These are phyloP conservation scores for Rachicladosporium sp. DNA, from an alignment of 2,329 filamentous ascomycete species.

Conservation along the genomic window DNA sequence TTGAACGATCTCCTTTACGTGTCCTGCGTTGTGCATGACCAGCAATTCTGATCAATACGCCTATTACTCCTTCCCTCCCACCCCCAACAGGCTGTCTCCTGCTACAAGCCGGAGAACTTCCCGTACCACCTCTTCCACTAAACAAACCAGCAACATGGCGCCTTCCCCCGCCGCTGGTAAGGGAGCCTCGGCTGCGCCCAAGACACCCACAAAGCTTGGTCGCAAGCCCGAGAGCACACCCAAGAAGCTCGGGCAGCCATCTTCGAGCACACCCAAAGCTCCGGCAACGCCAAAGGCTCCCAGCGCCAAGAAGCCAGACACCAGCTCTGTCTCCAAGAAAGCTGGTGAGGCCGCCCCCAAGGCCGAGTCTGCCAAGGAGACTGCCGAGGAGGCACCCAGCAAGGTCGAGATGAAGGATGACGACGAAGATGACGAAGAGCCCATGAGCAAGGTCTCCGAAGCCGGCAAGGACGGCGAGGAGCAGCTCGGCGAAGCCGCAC, in stretches of 20 bases:
- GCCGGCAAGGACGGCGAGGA: conserved; percentile 32
- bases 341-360: conserved; percentile 18
- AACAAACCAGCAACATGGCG: conserved; percentile 30
- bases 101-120: conserved; percentile 6
- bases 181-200: conserved; percentile 29
- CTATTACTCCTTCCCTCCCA: conserved; percentile 41
- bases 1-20: too few relatives aligned
- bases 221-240: conserved; percentile 26
- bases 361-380: conserved; percentile 27
- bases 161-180: conserved; percentile 40
- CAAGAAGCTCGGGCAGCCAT: conserved; percentile 29
- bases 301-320: conserved; percentile 5
- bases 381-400: conserved; percentile 21
- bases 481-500: conserved; percentile 32
- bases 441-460: conserved; percentile 35
- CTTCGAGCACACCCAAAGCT: conserved; percentile 16
- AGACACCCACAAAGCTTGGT: conserved; percentile 40
- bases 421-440: conserved; percentile 24
- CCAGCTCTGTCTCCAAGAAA: not conserved
- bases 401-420: conserved; percentile 26
- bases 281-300: conserved; percentile 19
- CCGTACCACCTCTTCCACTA: conserved; percentile 4
- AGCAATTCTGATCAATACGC: conserved; percentile 36
- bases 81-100: conserved; percentile 32
- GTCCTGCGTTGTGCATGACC: conserved; percentile 32